Conservation (phyloP, 116 monocot species). For the Posidonia oceanica region DNA sequence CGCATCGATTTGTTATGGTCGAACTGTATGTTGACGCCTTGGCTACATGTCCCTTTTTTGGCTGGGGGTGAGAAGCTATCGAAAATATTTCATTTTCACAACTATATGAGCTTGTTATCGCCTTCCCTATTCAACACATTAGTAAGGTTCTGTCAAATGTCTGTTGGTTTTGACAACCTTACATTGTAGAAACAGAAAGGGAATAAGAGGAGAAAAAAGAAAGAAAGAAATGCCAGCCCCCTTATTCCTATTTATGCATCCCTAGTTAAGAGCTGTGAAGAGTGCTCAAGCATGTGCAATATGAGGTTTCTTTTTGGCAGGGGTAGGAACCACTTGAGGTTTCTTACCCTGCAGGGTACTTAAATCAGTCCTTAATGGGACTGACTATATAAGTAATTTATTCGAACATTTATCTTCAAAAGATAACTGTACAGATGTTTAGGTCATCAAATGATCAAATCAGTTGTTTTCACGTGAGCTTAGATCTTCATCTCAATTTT, state of each 20-base stretch:
- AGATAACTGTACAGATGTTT: neutral
- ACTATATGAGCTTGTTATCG: neutral
- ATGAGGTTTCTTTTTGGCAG: neutral
- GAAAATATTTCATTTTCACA: neutral
- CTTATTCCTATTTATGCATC: slow-evolving; percentile 5
- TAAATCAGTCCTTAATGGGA: neutral
- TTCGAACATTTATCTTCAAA: neutral
- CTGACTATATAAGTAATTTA: neutral
- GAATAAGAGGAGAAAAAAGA: slow-evolving; percentile 1
- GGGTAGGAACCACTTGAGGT: neutral
- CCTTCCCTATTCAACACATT: neutral
- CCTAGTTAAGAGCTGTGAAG: neutral
- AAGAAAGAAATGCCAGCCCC: neutral
- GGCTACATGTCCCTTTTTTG: neutral
- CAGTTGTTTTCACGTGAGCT: too few species aligned
- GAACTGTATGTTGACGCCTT: slow-evolving; percentile 40
- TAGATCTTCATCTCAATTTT: too few species aligned
- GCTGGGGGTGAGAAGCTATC: slow-evolving; percentile 1
- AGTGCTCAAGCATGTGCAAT: slow-evolving; percentile 5
- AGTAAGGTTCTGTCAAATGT: neutral
- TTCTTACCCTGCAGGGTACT: neutral
- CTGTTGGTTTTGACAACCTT: slow-evolving; percentile 3
- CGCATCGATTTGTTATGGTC: slow-evolving; percentile 57
- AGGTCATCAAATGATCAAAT: too few species aligned
- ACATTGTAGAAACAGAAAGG: slow-evolving; percentile 3